Evolutionary conservation across 2,329 filamentous ascomycete genomes (phyloP), one percentile per base, ranked within the genome.

Genomic region (Graphilbum fragrans): DNA sequence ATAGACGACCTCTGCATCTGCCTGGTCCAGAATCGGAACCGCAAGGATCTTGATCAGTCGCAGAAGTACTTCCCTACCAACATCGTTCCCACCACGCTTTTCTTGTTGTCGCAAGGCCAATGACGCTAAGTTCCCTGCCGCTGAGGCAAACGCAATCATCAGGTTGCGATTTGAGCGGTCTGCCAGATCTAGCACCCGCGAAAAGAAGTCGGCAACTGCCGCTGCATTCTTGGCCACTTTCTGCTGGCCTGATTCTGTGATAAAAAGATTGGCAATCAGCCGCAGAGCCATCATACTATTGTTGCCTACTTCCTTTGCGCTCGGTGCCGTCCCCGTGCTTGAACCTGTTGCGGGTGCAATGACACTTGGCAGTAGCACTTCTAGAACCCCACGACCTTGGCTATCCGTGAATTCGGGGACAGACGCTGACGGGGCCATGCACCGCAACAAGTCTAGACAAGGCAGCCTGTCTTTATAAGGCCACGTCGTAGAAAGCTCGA

Each of bases 211-310:
- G 5, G 85, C 64, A 5, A 82, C 72, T 32, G 71, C 66, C 33
- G 80, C 72, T 18, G 62, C 59, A 16, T 69, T 59, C 1, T 80
- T 75, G 35, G 74, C 70, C 6, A 78, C 75, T 4, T 86, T 62
- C 36, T 66, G 64, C 19, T 84, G 76, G 16, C 92, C 92, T 43
- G 80, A 69, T 0, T 75, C 64, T 0, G 84, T 85, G 45, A 76
- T 72, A 55, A 95, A 94, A 8, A 95, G 66, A 52, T 98, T 98
- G 23, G 78, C 80, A 38, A 96, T 69, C 14, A 81, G 75, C 4
- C 92, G 82, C 12, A 86, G 69, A 0, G 82, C 80, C 68, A 98
- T 83, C 81, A 96, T 94, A 11, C 77, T 74, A 49, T 86, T 86
- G 59, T 95, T 95, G 41, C 80, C 71, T 31, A 77, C 78, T 0